Base-by-base conservation (phyloP, 306 rosid genomes). In the Glycine soja region DNA sequence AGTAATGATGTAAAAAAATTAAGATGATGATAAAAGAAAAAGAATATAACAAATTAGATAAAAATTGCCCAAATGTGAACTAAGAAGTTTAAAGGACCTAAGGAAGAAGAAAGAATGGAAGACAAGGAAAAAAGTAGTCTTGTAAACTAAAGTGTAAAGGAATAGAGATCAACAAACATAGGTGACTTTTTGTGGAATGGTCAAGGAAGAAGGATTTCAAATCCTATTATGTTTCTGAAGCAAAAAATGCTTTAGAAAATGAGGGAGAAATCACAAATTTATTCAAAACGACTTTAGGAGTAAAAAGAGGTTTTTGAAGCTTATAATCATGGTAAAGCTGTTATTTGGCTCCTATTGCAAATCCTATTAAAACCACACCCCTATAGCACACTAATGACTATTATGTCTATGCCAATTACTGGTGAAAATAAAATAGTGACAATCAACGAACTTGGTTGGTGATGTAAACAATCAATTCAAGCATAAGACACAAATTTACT, bases 381-480 rank as follows among this genome's bases (percentile, higher is more conserved):
- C 61, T n/a, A 19, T 8, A 18, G 64, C 36, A 2, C 32, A 24
- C 2, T 18, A 18, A 18, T 19, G 34, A 7, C 63, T 57, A 54
- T 2, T 15, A 54, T 54, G 19, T 54, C 24, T 54, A 54, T 54
- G 59, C 59, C 59, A 54, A n/a, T 15, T 16, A 70, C 43, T 30
- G 36, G n/a, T 58, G 8, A 70, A 59, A 59, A 63, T 47, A 30
- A 70, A 47, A 46, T 46, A 47, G 8, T 8, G 46, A 51, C 24
- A 46, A 42, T 72, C n/a, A 9, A 63, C 18, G 48, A 72, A 72
- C 16, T 46, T 11, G 4, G 58, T n/a, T 38, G 8, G 13, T 16
- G 30, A 16, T 30, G 47, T 46, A 38, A 59, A 24, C 5, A 78
- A 67, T 50, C 34, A 59, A 57, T 73, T 70, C 70, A 11, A 61